Evolutionary conservation across 2,329 filamentous ascomycete genomes (phyloP).

Genomic region (Microdochium nivale): DNA sequence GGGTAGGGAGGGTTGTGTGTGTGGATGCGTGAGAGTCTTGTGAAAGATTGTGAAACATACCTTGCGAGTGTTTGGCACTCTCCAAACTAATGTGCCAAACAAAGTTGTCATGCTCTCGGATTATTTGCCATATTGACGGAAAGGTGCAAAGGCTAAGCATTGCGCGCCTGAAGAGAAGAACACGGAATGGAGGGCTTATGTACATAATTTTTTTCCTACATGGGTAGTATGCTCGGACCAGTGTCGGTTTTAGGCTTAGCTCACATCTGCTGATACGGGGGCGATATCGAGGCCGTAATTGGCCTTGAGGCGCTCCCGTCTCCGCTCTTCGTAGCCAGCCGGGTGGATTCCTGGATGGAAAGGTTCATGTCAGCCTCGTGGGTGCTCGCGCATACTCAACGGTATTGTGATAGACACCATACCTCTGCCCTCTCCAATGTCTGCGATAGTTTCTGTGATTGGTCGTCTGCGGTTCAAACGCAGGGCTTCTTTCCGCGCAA

Average conservation of each 20-base stretch:
- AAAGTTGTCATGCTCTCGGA: background rate
- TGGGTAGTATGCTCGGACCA: background rate
- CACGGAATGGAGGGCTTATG: conserved; percentile 2
- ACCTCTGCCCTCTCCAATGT: conserved; percentile 86
- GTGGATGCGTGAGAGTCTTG: conserved; percentile 1
- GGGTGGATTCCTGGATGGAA: conserved; percentile 59
- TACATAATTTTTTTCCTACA: conserved; percentile 3
- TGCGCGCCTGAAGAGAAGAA: conserved; percentile 1
- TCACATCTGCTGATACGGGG: conserved; percentile 45
- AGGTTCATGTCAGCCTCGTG: background rate
- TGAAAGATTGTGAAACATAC: conserved; percentile 8
- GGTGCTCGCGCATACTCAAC: conserved; percentile 4
- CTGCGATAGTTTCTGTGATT: conserved; percentile 68
- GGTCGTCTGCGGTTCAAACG: conserved; percentile 68
- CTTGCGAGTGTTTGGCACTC: background rate
- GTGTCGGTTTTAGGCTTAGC: conserved; percentile 18
- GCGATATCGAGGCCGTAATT: conserved; percentile 83
- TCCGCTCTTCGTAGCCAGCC: conserved; percentile 77
- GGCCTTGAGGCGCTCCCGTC: conserved; percentile 72
- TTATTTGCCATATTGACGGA: background rate
- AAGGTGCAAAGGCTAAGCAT: conserved; percentile 1
- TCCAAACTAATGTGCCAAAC: background rate
- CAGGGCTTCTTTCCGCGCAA: conserved; percentile 65
- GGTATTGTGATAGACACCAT: conserved; percentile 18
- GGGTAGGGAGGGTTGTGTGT: background rate